Percentiles rank a stretch among this genome's conserved stretches.
phyloP scores from a whole-genome alignment of 2,329 filamentous ascomycete species.

The Trichoderma semiorbis region DNA sequence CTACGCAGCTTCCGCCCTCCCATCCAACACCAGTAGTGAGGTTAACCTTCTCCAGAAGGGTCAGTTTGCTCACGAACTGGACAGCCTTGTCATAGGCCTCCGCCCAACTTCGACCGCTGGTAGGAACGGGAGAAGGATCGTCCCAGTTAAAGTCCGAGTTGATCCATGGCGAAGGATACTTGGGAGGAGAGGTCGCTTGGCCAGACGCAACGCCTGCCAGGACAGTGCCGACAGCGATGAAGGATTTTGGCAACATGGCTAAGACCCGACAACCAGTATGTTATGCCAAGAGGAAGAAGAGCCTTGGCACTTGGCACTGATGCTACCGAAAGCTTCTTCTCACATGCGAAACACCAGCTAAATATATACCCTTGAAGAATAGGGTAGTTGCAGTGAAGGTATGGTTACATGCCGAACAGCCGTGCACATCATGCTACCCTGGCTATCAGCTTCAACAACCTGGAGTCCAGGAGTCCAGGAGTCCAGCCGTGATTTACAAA shows the following conservation, averaged over 20 bases:
- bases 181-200: not conserved
- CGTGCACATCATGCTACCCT: not conserved
- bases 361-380: not conserved
- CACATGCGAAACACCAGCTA: not conserved
- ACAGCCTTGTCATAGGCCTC: constrained; percentile 2
- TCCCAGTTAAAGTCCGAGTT: not conserved
- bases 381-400: not conserved
- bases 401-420: not conserved
- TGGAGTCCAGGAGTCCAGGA: not conserved
- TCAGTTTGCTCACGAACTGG: not conserved
- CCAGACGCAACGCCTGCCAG: not conserved
- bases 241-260: not conserved
- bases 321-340: not conserved
- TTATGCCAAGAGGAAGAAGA: not conserved
- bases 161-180: not conserved
- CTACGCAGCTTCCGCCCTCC: constrained; percentile 34
- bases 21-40: not conserved
- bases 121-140: not conserved
- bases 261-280: not conserved
- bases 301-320: not conserved
- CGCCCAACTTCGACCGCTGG: not conserved
- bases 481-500: not conserved
- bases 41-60: not conserved
- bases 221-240: not conserved
- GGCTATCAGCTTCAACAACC: not conserved